A percentile compares a stretch with the other conserved stretches of the same genome.
These are phyloP conservation scores for Forsythia viridissima DNA, from an alignment of 257 asterid genomes.

Conservation along the genomic window DNA sequence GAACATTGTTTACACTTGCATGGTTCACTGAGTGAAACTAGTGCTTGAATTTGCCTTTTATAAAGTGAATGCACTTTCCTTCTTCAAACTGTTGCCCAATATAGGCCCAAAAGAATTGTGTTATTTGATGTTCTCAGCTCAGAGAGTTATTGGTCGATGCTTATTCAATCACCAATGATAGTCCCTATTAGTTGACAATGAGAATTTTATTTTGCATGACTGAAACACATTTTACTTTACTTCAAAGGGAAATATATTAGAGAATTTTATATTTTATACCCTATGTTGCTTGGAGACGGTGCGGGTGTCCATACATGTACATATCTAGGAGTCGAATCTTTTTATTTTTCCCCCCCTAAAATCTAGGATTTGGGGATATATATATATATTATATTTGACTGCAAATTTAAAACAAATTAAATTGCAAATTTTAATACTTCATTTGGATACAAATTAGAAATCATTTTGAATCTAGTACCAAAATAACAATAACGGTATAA, in stretches of 20 bases:
- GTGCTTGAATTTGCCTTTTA: constrained; percentile 1
- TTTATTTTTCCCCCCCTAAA: too few species aligned
- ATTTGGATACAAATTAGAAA: too few species aligned
- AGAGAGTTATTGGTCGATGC: not conserved
- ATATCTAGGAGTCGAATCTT: too few species aligned
- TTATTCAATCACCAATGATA: not conserved
- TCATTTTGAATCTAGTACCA: too few species aligned
- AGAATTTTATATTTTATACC: not conserved
- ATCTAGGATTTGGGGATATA: too few species aligned
- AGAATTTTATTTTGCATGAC: not conserved
- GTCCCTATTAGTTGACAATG: not conserved
- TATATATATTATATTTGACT: too few species aligned
- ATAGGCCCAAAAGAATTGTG: not conserved
- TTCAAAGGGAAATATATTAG: not conserved
- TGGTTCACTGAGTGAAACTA: not conserved
- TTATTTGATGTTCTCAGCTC: not conserved
- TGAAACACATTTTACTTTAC: not conserved
- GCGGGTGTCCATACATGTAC: too few species aligned
- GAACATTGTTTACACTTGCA: not conserved
- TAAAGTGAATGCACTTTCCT: not conserved
- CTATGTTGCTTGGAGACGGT: too few species aligned
- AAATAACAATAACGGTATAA: too few species aligned
- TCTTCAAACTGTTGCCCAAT: not conserved
- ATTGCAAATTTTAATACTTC: too few species aligned
- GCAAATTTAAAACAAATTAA: too few species aligned